Base-by-base conservation (phyloP, 192 early-diverging fungal species). In the Linnemannia hyalina region DNA sequence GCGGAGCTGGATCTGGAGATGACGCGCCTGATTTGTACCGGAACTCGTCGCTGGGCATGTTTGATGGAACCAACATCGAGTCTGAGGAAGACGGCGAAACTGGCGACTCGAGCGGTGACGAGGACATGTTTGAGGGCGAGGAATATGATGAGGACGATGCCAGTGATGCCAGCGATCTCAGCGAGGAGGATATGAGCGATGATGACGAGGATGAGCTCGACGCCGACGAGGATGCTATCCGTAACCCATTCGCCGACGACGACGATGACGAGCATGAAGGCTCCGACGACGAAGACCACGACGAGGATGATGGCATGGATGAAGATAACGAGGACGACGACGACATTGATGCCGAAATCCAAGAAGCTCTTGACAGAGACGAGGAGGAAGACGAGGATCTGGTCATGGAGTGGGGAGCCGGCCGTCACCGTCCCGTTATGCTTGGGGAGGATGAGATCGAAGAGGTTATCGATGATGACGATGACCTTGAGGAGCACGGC, bases 11-110 rank as follows among this genome's bases (percentile, higher is more conserved):
- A 55, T 93, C 93, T 76, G 90, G 92, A 55, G 91, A 91, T 47
- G 96, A 96, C 77, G 93, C 97, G 16, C 92, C 95, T 41, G 94
- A 97, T 76, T 88, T 97, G 16, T 96, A 96, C 82, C 92, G 95
- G 36, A 95, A 95, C 73, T 97, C 96, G 23, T 92, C 95, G 2
- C 88, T 97, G 16, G 95, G 95, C 26, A 95, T 97, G 91, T 93
- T 94, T 76, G 93, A 95, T 85, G 93, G 93, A 38, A 91, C 93
- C 75, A 93, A 93, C 35, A 93, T 96, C 38, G 94, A 97, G 47
- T 94, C 92, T 73, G 92, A 93, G 74, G 93, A 96, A 84, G 89
- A 94, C 73, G 76, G 88, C 65, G 88, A 91, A 6, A 91, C 91
- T 41, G 89, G 91, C 11, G 91, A 91, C 40, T 82, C 89, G 15